Evolutionary conservation across 441 rosid genomes (phyloP).

Genomic region (Macaranga tanarius): DNA sequence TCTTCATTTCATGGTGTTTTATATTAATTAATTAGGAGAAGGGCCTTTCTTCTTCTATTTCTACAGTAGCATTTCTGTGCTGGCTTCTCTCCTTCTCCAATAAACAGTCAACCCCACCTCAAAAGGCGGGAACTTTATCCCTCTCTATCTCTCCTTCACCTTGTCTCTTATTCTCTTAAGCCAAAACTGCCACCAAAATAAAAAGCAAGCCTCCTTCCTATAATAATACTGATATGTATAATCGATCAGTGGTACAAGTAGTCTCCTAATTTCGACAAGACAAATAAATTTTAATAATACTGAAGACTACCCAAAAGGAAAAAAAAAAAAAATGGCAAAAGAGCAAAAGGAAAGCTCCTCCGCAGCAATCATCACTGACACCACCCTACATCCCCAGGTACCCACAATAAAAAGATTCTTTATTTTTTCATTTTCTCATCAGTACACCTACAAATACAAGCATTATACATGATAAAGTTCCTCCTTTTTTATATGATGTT

Average conservation of each 20-base stretch:
- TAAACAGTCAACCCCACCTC: constrained; percentile 23
- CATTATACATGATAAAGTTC: not conserved
- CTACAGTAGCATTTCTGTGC: not conserved
- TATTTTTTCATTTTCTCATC: constrained; percentile 9
- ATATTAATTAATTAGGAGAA: no score
- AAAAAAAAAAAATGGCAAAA: constrained; percentile 25
- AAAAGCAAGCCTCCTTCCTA: constrained; percentile 8
- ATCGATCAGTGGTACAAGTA: not conserved
- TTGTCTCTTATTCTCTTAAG: no score
- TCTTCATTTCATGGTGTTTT: no score
- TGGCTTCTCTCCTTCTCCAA: constrained; percentile 3
- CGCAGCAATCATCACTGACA: constrained; percentile 32
- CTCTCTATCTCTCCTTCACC: not conserved
- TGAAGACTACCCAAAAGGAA: not conserved
- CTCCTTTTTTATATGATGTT: not conserved
- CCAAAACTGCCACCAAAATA: constrained; percentile 2
- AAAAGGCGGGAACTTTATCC: constrained; percentile 23
- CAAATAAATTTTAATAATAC: not conserved
- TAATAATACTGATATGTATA: not conserved
- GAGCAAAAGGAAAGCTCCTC: constrained; percentile 32
- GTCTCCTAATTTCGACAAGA: constrained; percentile 11
- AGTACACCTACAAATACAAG: constrained; percentile 13
- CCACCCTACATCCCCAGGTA: constrained; percentile 28
- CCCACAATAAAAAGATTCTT: not conserved
- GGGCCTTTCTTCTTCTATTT: not conserved